These are phyloP conservation scores for Davidsoniella virescens DNA, from an alignment of 2,329 filamentous ascomycete genomes.

Conservation along the genomic window DNA sequence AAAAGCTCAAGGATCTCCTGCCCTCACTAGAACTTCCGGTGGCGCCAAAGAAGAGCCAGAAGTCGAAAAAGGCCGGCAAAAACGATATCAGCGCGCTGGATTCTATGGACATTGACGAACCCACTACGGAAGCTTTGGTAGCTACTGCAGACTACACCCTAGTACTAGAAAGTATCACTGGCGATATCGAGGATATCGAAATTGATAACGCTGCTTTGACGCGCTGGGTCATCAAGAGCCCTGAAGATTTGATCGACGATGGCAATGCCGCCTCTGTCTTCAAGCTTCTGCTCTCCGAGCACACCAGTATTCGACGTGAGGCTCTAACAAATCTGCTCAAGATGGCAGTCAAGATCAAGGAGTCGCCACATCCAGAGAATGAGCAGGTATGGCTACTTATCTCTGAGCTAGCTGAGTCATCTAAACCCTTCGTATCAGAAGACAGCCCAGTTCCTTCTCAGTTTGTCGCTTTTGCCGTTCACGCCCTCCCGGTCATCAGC, in stretches of 20 bases:
- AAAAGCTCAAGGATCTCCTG: constrained; percentile 20
- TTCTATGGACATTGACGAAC: constrained; percentile 4
- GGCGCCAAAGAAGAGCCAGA: not conserved
- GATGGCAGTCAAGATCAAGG: constrained; percentile 44
- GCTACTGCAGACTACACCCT: constrained; percentile 2
- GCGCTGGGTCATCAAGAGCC: constrained; percentile 59
- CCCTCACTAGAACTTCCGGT: constrained; percentile 11
- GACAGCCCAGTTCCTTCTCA: constrained; percentile 50
- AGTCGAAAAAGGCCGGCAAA: not conserved
- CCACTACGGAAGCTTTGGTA: not conserved
- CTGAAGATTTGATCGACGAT: constrained; percentile 66
- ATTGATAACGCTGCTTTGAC: constrained; percentile 37
- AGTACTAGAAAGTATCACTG: not conserved
- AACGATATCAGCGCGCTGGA: not conserved
- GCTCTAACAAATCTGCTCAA: constrained; percentile 54
- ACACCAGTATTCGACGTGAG: constrained; percentile 63
- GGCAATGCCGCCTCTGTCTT: constrained; percentile 55
- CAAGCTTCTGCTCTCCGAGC: constrained; percentile 57
- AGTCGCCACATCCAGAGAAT: constrained; percentile 57
- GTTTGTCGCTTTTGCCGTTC: constrained; percentile 58
- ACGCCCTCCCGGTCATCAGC: constrained; percentile 51
- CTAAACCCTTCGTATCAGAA: constrained; percentile 32
- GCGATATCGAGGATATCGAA: constrained; percentile 15
- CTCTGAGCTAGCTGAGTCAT: constrained; percentile 65
- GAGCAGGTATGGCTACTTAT: constrained; percentile 66